Base-by-base conservation (phyloP, 2,329 filamentous ascomycete genomes). In the Colletotrichum siamense region DNA sequence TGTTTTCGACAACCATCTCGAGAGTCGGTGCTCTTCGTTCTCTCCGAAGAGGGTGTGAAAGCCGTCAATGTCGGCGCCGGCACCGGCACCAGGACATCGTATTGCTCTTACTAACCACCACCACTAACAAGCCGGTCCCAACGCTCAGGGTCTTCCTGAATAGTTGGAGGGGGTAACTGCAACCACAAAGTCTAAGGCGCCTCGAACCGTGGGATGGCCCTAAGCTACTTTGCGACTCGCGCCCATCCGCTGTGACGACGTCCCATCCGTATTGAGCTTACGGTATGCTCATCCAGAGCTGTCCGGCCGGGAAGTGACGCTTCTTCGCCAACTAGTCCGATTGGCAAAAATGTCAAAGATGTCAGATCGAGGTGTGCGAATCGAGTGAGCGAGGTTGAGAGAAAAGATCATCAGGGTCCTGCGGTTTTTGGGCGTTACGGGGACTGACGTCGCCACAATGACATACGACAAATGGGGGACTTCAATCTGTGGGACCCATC, bases 21-120 rank as follows among this genome's bases (percentile, higher is more conserved):
- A 32, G 24, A n/a, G 26, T 61, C 69, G 55, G 30, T 59, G 28
- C 69, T 32, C 39, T 22, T 73, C 69, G 73, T 76, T 22, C 39
- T 73, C 57, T 62, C 69, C 63, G 63, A 36, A 73, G 73, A 73
- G 57, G 70, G 73, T 76, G 69, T 73, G 10, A 18, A 22, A 24
- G 34, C 10, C 15, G 13, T 24, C 62, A 4, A 0, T n/a, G 34
- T 44, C 32, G 44, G 36, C 44, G 16, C 55, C 57, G 36, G 55
- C 13, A 63, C 66, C 22, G 24, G 28, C 39, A 32, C 44, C n/a
- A 52, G 44, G 44, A 22, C n/a, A 52, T 59, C 66, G 61, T 66
- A 24, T 52, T 12, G 30, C n/a, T 30, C 36, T 66, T n/a, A 39
- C 63, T 39, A n/a, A 22, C 36, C 16, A 52, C 12, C n/a, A 22